Conservation (phyloP, 2,329 filamentous ascomycete genomes). For the Bipolaris victoriae region DNA sequence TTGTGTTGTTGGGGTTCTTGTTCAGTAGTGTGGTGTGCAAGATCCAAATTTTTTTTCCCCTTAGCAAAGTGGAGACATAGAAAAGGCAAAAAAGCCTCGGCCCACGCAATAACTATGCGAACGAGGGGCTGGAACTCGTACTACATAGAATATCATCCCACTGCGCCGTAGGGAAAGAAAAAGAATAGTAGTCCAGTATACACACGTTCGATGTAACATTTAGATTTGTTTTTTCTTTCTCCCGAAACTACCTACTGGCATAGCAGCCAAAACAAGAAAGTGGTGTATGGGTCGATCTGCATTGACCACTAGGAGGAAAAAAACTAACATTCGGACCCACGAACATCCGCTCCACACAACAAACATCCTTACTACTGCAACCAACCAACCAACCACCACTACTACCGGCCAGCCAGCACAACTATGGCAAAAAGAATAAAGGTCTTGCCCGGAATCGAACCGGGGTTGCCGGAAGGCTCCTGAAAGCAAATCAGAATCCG, state of each 20-base stretch:
- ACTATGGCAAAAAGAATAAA: slow-evolving; percentile 4
- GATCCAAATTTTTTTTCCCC: not conserved
- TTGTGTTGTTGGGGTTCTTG: not conserved
- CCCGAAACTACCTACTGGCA: too few relatives aligned
- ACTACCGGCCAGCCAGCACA: too few relatives aligned
- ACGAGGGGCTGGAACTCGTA: too few relatives aligned
- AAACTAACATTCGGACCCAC: not conserved
- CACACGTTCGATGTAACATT: not conserved
- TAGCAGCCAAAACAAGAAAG: too few relatives aligned
- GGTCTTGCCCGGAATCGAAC: slow-evolving; percentile 20
- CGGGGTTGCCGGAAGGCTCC: slow-evolving; percentile 14
- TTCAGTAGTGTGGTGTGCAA: not conserved
- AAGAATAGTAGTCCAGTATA: too few relatives aligned
- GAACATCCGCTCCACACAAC: too few relatives aligned
- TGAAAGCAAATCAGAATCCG: slow-evolving; percentile 13
- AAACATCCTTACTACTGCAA: too few relatives aligned
- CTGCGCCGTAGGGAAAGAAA: not conserved
- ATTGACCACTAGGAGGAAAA: not conserved
- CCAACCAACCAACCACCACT: too few relatives aligned
- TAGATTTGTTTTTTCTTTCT: not conserved
- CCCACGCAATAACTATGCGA: not conserved
- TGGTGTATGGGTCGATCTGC: too few relatives aligned
- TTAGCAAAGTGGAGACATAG: not conserved
- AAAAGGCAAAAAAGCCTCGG: not conserved
- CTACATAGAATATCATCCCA: too few relatives aligned